phyloP scores from a whole-genome alignment of 352 stramenopile species.

The Globisporangium orthogonon region DNA sequence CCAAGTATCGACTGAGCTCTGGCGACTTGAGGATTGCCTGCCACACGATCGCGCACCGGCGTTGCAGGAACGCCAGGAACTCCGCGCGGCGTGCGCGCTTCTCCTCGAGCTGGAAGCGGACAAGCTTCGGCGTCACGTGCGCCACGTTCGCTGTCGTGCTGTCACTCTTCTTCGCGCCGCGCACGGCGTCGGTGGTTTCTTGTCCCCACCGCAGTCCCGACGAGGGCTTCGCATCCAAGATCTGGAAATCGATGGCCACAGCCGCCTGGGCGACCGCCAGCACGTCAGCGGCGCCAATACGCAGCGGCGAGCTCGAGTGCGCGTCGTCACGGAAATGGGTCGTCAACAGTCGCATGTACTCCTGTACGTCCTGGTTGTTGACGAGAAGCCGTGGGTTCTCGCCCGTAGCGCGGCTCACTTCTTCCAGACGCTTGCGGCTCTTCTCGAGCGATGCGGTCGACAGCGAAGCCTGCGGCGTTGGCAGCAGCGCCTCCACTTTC shows the following conservation, averaged over 20 bases:
- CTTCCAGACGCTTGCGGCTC: constrained; percentile 34
- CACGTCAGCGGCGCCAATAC: constrained; percentile 37
- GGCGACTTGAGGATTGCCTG: constrained; percentile 42
- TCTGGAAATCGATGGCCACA: constrained; percentile 53
- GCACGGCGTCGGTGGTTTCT: constrained; percentile 16
- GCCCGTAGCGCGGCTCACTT: constrained; percentile 26
- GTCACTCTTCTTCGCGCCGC: constrained; percentile 5
- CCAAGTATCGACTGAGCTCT: constrained; percentile 44
- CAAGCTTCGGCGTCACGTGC: constrained; percentile 71
- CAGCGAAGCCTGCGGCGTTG: constrained; percentile 9
- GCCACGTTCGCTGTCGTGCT: constrained; percentile 6
- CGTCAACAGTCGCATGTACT: constrained; percentile 48
- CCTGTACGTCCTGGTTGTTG: constrained; percentile 37
- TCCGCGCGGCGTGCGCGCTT: constrained; percentile 51
- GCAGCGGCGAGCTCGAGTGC: constrained; percentile 30
- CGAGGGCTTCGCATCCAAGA: constrained; percentile 74
- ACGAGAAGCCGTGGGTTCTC: constrained; percentile 34
- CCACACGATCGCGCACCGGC: constrained; percentile 55
- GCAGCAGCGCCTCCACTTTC: constrained; percentile 29
- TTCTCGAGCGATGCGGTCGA: constrained; percentile 22
- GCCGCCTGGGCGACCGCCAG: constrained; percentile 48
- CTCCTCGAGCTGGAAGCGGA: constrained; percentile 81
- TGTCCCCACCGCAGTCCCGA: constrained; percentile 78
- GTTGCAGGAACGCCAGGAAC: constrained; percentile 66
- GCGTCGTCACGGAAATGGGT: constrained; percentile 55